phyloP scores from a whole-genome alignment of 345 rosid species.

The Eucalyptus brandiana region DNA sequence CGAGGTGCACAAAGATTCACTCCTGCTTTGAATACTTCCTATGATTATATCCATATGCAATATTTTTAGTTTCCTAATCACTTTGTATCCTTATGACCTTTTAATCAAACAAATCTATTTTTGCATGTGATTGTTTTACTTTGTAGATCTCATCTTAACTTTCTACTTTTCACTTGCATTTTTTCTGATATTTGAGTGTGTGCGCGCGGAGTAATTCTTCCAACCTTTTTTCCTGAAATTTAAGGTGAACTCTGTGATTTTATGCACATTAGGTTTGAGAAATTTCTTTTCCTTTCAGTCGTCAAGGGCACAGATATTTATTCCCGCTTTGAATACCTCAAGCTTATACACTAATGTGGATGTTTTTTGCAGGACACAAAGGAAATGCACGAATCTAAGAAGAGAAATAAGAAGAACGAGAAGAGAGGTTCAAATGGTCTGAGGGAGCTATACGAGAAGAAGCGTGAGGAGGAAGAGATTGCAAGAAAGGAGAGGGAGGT shows the following conservation, averaged over 20 bases:
- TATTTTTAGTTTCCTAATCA: not conserved
- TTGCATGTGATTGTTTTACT: not conserved
- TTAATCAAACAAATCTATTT: not conserved
- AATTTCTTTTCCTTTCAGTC: not conserved
- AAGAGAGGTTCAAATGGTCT: conserved; percentile 17
- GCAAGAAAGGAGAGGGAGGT: conserved; percentile 62
- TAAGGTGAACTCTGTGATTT: not conserved
- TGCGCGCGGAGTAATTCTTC: not conserved
- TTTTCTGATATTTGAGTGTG: not conserved
- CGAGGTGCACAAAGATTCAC: not conserved
- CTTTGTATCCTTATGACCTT: not conserved
- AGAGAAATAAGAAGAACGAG: conserved; percentile 4
- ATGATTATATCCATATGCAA: not conserved
- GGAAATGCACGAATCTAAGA: conserved; percentile 9
- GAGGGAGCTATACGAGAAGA: conserved; percentile 53
- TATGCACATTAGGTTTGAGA: not conserved
- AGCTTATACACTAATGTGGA: not conserved
- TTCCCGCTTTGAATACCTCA: not conserved
- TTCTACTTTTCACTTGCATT: not conserved
- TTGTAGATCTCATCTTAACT: not conserved
- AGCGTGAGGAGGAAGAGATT: conserved; percentile 51
- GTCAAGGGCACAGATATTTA: not conserved
- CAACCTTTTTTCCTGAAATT: not conserved
- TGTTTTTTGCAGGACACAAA: conserved; percentile 9
- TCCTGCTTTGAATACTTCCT: not conserved